Evolutionary conservation across 768 basidiomycete genomes (phyloP).

Genomic region (Mycena polygramma): DNA sequence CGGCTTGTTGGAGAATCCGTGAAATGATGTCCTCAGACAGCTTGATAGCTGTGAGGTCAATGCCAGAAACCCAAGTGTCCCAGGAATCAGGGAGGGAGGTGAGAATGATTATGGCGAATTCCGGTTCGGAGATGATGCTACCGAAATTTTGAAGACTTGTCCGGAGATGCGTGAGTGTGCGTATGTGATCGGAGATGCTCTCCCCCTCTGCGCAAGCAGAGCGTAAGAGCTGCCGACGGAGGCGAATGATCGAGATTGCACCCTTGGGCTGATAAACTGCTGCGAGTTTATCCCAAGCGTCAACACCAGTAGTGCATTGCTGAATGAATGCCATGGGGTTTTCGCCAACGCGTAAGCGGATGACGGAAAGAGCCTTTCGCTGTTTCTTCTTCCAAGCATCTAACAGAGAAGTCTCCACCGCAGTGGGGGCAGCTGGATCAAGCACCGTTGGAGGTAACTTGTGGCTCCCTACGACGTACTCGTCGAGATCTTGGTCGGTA

Average conservation of each 20-base stretch:
- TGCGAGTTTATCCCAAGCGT: constrained; percentile 47
- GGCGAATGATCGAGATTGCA: constrained; percentile 32
- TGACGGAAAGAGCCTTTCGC: too few relatives aligned
- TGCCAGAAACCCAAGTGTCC: constrained; percentile 45
- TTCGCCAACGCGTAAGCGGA: constrained; percentile 8
- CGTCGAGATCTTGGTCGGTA: constrained; percentile 33
- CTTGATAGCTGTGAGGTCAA: constrained; percentile 37
- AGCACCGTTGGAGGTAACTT: background rate
- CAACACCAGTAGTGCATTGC: constrained; percentile 39
- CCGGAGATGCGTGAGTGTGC: constrained; percentile 41
- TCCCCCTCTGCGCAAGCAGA: constrained; percentile 44
- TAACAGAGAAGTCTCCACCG: background rate
- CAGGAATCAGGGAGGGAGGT: constrained; percentile 50
- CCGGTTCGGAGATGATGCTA: constrained; percentile 41
- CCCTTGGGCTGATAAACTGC: constrained; percentile 37
- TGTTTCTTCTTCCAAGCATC: constrained; percentile 34
- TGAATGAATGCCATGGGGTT: constrained; percentile 44
- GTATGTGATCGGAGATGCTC: constrained; percentile 49
- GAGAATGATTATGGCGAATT: constrained; percentile 48
- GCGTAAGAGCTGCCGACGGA: constrained; percentile 40
- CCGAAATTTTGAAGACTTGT: constrained; percentile 42
- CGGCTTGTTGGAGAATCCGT: constrained; percentile 40
- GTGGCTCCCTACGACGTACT: constrained; percentile 22
- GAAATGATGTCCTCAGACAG: constrained; percentile 39
- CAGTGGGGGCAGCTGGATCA: background rate